Evolutionary conservation across 306 rosid genomes (phyloP).

Genomic region (Mucuna pruriens): DNA sequence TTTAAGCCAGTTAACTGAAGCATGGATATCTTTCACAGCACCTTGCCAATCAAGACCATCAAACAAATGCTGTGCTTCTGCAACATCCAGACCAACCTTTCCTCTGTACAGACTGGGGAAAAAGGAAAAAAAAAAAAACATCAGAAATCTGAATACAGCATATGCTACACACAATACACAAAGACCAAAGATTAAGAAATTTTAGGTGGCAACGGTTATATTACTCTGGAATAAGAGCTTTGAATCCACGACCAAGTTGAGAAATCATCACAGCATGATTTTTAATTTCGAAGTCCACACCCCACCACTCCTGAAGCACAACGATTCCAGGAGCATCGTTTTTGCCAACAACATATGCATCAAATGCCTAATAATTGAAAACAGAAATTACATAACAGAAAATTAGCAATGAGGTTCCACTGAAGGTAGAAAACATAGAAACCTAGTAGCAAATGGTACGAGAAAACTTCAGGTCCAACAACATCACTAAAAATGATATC

Average conservation of each 20-base stretch:
- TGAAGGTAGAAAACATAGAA: conserved; percentile 17
- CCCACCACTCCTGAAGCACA: conserved; percentile 98
- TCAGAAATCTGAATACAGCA: conserved; percentile 32
- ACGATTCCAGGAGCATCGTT: conserved; percentile 88
- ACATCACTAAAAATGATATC: neutral
- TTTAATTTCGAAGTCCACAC: conserved; percentile 84
- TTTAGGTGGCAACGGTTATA: neutral
- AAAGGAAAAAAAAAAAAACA: conserved; percentile 21
- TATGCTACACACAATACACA: neutral
- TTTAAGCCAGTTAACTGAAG: conserved; percentile 93
- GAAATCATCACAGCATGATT: conserved; percentile 87
- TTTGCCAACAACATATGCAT: conserved; percentile 83
- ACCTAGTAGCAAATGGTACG: neutral
- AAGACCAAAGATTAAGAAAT: neutral
- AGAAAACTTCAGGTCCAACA: conserved; percentile 21
- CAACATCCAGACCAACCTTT: conserved; percentile 88
- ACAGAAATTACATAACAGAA: neutral
- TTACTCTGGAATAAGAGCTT: conserved; percentile 95
- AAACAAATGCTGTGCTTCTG: conserved; percentile 94
- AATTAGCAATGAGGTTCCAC: conserved; percentile 27
- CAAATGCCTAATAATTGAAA: conserved; percentile 63
- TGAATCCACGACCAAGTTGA: conserved; percentile 75
- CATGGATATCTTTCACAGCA: conserved; percentile 83
- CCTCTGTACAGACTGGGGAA: conserved; percentile 73
- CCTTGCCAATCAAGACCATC: conserved; percentile 97